A percentile compares a stretch with the other conserved stretches of the same genome.
Evolutionary conservation across 2,329 filamentous ascomycete species (phyloP).

Genomic region (Aspergillus hiratsukae): DNA sequence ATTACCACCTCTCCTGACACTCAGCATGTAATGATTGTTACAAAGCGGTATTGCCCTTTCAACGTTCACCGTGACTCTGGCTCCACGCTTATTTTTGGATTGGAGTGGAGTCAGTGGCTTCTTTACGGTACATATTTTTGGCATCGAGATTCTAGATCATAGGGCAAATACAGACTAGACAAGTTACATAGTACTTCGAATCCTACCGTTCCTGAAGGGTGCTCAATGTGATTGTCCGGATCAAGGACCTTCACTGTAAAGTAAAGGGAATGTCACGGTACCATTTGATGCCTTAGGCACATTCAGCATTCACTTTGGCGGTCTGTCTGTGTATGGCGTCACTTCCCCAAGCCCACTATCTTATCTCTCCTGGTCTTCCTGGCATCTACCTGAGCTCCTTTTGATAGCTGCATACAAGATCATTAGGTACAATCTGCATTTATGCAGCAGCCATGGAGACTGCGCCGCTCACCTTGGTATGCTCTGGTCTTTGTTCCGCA

Average conservation of each 20-base stretch:
- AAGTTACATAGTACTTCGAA: background rate
- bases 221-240: background rate
- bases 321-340: constrained; percentile 2
- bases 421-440: background rate
- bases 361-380: background rate
- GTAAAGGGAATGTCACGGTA: constrained; percentile 12
- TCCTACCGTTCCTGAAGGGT: background rate
- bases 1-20: background rate
- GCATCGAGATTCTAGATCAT: background rate
- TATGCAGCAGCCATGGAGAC: constrained; percentile 56
- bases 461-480: constrained; percentile 62
- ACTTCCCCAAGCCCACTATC: background rate
- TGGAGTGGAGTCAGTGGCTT: background rate
- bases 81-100: background rate
- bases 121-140: background rate
- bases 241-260: background rate
- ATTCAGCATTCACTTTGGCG: background rate
- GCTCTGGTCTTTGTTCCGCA: constrained; percentile 1
- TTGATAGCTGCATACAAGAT: background rate
- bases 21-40: background rate
- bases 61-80: background rate
- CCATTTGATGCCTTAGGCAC: background rate
- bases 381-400: constrained; percentile 1
- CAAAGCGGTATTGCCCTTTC: background rate
- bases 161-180: too few species aligned